Evolutionary conservation across 352 stramenopile species (phyloP).

Genomic region (Phytophthora quininea): DNA sequence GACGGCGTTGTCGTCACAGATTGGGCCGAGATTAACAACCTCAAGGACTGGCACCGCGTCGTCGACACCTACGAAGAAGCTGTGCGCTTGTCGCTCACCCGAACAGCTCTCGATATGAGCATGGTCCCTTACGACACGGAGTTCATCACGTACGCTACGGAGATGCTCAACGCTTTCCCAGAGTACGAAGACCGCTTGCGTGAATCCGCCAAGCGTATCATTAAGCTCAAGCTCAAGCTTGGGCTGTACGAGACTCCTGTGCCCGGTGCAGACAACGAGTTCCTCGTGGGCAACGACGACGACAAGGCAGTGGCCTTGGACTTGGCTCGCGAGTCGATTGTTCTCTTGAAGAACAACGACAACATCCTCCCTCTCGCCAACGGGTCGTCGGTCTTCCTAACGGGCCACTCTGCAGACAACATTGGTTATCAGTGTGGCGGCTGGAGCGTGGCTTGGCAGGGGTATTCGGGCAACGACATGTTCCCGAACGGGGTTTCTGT

Average conservation of each 20-base stretch:
- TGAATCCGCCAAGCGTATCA: constrained; percentile 60
- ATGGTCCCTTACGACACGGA: constrained; percentile 74
- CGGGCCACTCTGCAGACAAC: constrained; percentile 65
- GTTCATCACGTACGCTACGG: constrained; percentile 56
- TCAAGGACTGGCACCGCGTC: constrained; percentile 66
- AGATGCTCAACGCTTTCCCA: constrained; percentile 46
- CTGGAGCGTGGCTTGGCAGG: constrained; percentile 88
- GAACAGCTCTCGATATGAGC: constrained; percentile 90
- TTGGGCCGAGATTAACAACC: constrained; percentile 92
- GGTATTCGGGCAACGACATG: constrained; percentile 68
- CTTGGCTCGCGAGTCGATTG: constrained; percentile 78
- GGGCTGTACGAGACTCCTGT: constrained; percentile 72
- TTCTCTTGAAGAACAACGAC: constrained; percentile 80
- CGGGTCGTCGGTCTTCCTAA: constrained; percentile 61
- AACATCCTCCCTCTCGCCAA: constrained; percentile 51
- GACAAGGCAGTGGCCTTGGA: constrained; percentile 59
- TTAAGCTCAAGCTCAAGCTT: constrained; percentile 81
- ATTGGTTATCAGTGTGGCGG: constrained; percentile 73
- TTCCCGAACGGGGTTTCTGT: constrained; percentile 64
- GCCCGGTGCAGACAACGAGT: constrained; percentile 44
- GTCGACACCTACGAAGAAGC: constrained; percentile 56
- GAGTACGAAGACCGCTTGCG: constrained; percentile 49
- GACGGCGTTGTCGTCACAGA: constrained; percentile 90
- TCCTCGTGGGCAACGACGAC: constrained; percentile 44
- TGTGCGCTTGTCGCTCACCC: constrained; percentile 62